Base-by-base conservation (phyloP, 2,329 filamentous ascomycete genomes). In the Penicillium rolfsii region DNA sequence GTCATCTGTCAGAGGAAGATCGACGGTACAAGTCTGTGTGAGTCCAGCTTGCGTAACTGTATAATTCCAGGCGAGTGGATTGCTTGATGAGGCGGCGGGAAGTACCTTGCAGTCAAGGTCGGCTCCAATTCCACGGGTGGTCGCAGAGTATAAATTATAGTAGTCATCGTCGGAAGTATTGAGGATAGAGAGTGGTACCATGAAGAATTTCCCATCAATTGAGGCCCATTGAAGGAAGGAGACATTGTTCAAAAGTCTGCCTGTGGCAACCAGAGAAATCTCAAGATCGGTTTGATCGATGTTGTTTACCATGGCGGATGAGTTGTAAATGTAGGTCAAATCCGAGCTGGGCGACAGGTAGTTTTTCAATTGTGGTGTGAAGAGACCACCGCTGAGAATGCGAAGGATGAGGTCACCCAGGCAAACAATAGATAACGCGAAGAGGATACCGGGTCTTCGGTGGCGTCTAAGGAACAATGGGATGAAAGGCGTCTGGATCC, bases 341-440 rank as follows among this genome's bases (percentile, higher is more conserved):
- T 33, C 50, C 7, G 50, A 19, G 9, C 58, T 61, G 7, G 45
- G 30, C 5, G 53, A 53, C 3, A 43, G 40, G 46, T 52, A 53
- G 28, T 36, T 36, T 6, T 61, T 52, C 3, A 63, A 22, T 16
- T 62, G 49, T 24, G 68, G 65, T 22, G 66, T 61, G 33, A 69
- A 70, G 28, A 70, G 49, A 1, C 68, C 65, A 57, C 67, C 64
- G 41, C 65, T 67, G 5, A 63, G 46, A 8, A 69, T 26, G 1
- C 55, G 63, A 5, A 70, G 57, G 8, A 61, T 14, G 33, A 65
- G 56, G 33, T 66, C 64, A 16, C 64, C 24, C 2, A 65, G 26
- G 28, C 61, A 66, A 4, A 64, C 55, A 3, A 58, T 11, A 2
- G 68, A 64, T 2, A 64, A 26, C 11, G 61, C 11, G 5, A 58